Conservation (phyloP, 805 yeast species). For the Wickerhamomyces queroliae region DNA sequence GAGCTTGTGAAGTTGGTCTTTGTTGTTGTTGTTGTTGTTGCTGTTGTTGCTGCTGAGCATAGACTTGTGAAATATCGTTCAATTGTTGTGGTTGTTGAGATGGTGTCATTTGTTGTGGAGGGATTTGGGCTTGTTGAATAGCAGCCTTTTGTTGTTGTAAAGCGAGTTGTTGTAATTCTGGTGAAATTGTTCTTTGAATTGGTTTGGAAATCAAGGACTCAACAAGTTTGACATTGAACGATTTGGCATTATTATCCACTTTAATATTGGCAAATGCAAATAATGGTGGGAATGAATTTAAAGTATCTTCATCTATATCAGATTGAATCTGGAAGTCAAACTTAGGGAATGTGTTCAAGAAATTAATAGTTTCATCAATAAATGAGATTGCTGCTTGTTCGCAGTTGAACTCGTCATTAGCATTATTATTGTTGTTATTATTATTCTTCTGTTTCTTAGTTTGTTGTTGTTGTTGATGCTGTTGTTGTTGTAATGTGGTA, state of each 20-base stretch:
- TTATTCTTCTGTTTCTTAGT: constrained; percentile 21
- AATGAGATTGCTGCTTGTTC: constrained; percentile 41
- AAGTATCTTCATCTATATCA: constrained; percentile 22
- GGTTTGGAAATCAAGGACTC: constrained; percentile 30
- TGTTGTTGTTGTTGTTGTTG: constrained; percentile 14
- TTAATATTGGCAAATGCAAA: constrained; percentile 40
- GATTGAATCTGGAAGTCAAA: constrained; percentile 34
- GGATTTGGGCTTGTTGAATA: constrained; percentile 2
- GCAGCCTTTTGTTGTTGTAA: neutral
- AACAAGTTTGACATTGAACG: constrained; percentile 28
- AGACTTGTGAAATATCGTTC: constrained; percentile 7
- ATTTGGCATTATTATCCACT: constrained; percentile 25
- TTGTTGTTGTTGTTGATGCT: constrained; percentile 26
- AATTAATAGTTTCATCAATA: constrained; percentile 40
- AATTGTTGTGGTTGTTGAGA: constrained; percentile 4
- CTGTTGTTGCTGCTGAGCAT: constrained; percentile 16
- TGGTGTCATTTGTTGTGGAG: constrained; percentile 1
- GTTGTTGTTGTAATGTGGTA: constrained; percentile 26
- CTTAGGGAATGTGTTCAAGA: constrained; percentile 32
- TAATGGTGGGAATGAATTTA: constrained; percentile 34
- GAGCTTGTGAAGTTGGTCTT: constrained; percentile 28
- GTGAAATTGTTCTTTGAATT: constrained; percentile 6
- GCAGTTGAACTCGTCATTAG: constrained; percentile 26
- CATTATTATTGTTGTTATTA: constrained; percentile 22
- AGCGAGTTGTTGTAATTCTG: constrained; percentile 6